A percentile compares a stretch with the other conserved stretches of the same genome.
Evolutionary conservation across 495 filamentous ascomycete species (phyloP).

Genomic region (Xanthoparmelia taractica): DNA sequence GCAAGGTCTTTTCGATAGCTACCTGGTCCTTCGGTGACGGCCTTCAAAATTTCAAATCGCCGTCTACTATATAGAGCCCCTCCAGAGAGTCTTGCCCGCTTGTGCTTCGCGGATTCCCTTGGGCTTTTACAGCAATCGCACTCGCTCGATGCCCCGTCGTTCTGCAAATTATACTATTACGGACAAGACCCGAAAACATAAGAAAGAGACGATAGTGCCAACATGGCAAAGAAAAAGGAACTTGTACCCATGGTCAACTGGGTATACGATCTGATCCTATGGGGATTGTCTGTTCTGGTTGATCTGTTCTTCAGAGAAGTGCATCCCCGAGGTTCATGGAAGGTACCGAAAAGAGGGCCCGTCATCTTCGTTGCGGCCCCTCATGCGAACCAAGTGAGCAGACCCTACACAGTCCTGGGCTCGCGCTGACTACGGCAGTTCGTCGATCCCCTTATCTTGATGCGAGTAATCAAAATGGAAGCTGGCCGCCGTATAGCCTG

Average conservation of each 20-base stretch:
- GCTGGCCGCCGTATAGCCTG: conserved; percentile 81
- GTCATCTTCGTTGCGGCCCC: conserved; percentile 97
- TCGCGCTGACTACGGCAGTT: conserved; percentile 50
- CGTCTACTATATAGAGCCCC: not conserved
- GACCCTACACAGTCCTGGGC: conserved; percentile 7
- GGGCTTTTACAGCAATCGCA: not conserved
- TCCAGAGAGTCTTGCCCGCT: not conserved
- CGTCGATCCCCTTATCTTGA: conserved; percentile 88
- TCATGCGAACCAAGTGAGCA: conserved; percentile 89
- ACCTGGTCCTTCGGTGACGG: not conserved
- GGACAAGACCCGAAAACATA: not conserved
- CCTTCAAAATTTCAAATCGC: not conserved
- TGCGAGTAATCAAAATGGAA: conserved; percentile 78
- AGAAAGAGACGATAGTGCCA: not conserved
- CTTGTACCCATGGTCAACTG: conserved; percentile 60
- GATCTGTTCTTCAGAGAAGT: conserved; percentile 98
- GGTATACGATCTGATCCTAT: conserved; percentile 77
- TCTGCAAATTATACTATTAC: not conserved
- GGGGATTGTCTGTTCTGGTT: conserved; percentile 73
- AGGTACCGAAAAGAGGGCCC: conserved; percentile 76
- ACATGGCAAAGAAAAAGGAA: conserved; percentile 43
- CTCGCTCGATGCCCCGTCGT: not conserved
- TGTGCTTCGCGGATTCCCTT: not conserved
- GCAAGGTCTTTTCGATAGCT: not conserved
- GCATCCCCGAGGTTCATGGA: conserved; percentile 88